Percentiles rank a stretch among this genome's conserved stretches.
phyloP scores from a whole-genome alignment of 345 rosid genomes.

The Citrus hindsii region DNA sequence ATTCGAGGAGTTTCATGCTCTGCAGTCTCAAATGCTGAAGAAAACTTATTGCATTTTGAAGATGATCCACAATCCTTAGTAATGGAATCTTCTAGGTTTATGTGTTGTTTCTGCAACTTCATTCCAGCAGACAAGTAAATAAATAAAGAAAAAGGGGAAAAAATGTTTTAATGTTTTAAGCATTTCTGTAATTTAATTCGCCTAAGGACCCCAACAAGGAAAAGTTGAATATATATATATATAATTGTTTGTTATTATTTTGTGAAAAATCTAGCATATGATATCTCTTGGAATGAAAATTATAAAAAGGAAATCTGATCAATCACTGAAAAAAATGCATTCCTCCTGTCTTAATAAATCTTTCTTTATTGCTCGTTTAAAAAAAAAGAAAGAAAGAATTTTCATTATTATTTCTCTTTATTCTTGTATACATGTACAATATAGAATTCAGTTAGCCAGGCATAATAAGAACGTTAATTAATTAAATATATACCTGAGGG shows the following conservation, averaged over 20 bases:
- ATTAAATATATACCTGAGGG: conserved; percentile 40
- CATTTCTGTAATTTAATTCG: neutral
- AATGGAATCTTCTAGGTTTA: conserved; percentile 31
- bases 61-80: conserved; percentile 63
- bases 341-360: conserved; percentile 2
- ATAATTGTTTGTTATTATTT: neutral
- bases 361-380: neutral
- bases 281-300: neutral
- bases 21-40: conserved; percentile 40
- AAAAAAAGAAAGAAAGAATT: too few relatives aligned
- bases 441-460: neutral
- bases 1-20: conserved; percentile 62
- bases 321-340: conserved; percentile 10
- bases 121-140: conserved; percentile 7
- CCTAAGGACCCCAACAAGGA: neutral
- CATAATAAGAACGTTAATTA: neutral
- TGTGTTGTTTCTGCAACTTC: conserved; percentile 54
- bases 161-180: neutral
- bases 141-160: neutral
- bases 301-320: neutral
- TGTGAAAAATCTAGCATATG: neutral
- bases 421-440: neutral
- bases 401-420: neutral
- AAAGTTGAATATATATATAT: neutral
- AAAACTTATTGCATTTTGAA: conserved; percentile 44